Base-by-base conservation (phyloP, 75 land plant species). In the Isoetes taiwanensis region DNA sequence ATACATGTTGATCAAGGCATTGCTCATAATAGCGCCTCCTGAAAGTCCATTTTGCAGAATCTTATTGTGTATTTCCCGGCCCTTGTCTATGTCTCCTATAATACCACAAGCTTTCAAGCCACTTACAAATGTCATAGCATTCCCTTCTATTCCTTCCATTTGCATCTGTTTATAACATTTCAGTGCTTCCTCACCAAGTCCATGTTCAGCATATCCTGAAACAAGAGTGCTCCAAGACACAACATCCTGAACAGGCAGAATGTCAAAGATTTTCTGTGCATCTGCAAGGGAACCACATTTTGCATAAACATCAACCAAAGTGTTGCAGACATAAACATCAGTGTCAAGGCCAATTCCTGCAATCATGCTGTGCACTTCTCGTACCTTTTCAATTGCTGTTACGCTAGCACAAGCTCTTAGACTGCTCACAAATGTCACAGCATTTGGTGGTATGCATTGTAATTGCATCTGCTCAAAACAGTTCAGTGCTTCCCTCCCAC, bases 1-100 rank as follows among this genome's bases (percentile, higher is more conserved):
- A 43, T 78, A 78, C 66, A 78, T 65, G 43, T 70, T 73, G 6
- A 70, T 68, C 32, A 78, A 35, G 41, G 77, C 65, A 43, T 60
- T 62, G 56, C 77, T 69, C 2, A 78, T 73, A 55, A 52, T 66
- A 19, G 54, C 10, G 33, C 70, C 31, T 20, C 57, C 35, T 0
- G 57, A 41, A 8, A 77, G 72, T 9, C 73, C 76, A 20, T 41
- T 27, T 38, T 50, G 32, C 20, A 69, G 59, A 37, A 67, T 62
- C 28, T 32, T 46, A 0, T 69, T 27, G 59, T 78, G 80, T 20
- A 73, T 37, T 50, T 53, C 58, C 61, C 66, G 64, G 32, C 80
- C 80, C 31, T n/a, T 46, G 58, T 68, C 55, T 19, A 62, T 32
- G 53, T 43, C 39, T 48, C 14, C 55, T 37, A 54, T 38, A 10